Evolutionary conservation across 352 stramenopile genomes (phyloP).

Genomic region (Elongisporangium undulatum): DNA sequence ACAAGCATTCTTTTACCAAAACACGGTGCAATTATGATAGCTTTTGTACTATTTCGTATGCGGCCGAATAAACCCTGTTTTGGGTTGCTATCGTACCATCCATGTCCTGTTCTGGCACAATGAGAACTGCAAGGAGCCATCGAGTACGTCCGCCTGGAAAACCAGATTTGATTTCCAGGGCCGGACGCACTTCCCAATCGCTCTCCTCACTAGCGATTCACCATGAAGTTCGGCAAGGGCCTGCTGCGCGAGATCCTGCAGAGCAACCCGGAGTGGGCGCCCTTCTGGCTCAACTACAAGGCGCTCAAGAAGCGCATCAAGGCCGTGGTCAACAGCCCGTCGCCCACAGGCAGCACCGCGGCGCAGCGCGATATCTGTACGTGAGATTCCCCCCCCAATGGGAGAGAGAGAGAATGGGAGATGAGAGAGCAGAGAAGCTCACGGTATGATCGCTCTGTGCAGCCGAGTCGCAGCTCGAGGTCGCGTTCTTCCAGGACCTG

Average conservation of each 20-base stretch:
- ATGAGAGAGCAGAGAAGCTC: background rate
- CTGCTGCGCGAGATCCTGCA: conserved; percentile 63
- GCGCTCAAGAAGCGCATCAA: conserved; percentile 84
- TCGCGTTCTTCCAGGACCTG: conserved; percentile 77
- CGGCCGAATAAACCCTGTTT: background rate
- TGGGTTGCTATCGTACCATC: too few species aligned
- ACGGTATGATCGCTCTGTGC: background rate
- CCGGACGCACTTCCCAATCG: background rate
- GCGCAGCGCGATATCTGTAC: conserved; percentile 47
- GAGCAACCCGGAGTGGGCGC: conserved; percentile 78
- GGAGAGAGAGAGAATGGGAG: background rate
- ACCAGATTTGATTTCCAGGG: background rate
- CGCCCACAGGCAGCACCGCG: conserved; percentile 9
- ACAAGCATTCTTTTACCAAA: background rate
- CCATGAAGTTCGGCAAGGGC: conserved; percentile 83
- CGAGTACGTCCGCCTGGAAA: background rate
- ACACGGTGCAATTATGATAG: background rate
- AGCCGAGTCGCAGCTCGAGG: conserved; percentile 67
- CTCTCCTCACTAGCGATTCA: background rate
- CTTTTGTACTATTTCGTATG: background rate
- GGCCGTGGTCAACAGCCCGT: conserved; percentile 21
- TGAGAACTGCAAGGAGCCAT: background rate
- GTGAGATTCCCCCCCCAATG: conserved; percentile 2
- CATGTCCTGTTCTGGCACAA: background rate
- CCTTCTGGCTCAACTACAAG: conserved; percentile 88